These are phyloP conservation scores for Linum trigynum DNA, from an alignment of 345 rosid genomes.

Conservation along the genomic window DNA sequence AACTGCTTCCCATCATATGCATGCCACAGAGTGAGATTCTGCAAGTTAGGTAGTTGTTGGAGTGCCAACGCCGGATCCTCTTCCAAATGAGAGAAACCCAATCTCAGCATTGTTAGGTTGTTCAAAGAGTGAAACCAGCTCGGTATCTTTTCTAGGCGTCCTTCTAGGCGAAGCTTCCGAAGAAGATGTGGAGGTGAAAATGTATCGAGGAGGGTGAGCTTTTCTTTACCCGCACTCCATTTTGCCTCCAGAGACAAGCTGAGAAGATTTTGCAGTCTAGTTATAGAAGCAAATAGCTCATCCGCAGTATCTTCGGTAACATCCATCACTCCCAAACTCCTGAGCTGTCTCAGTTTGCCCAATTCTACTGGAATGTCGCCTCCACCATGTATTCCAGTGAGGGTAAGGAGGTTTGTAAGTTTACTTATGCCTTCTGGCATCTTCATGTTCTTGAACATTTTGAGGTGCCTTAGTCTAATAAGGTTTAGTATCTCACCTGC, in stretches of 20 bases:
- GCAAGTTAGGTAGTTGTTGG: constrained; percentile 28
- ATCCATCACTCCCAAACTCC: constrained; percentile 31
- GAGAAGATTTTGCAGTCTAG: constrained; percentile 26
- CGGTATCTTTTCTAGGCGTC: constrained; percentile 21
- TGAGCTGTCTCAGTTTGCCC: constrained; percentile 21
- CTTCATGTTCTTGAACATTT: constrained; percentile 25
- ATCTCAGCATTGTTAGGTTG: constrained; percentile 22
- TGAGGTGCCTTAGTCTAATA: constrained; percentile 23
- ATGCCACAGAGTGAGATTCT: constrained; percentile 20
- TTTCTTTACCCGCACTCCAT: not conserved
- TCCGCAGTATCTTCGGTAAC: constrained; percentile 18
- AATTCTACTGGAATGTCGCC: constrained; percentile 22
- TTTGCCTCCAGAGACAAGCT: constrained; percentile 26
- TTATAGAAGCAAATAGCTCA: constrained; percentile 24
- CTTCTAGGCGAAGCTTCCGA: constrained; percentile 25
- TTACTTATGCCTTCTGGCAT: constrained; percentile 23
- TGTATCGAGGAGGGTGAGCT: constrained; percentile 20
- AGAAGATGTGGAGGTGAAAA: constrained; percentile 31
- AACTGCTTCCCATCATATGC: constrained; percentile 28
- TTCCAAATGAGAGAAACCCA: constrained; percentile 25
- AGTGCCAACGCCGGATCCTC: constrained; percentile 31
- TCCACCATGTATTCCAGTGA: constrained; percentile 28
- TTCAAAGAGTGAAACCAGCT: constrained; percentile 28
- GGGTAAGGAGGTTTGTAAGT: constrained; percentile 25
- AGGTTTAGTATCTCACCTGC: constrained; percentile 16